Base-by-base conservation (phyloP, 2,329 filamentous ascomycete genomes). In the Fusarium verticillioides region DNA sequence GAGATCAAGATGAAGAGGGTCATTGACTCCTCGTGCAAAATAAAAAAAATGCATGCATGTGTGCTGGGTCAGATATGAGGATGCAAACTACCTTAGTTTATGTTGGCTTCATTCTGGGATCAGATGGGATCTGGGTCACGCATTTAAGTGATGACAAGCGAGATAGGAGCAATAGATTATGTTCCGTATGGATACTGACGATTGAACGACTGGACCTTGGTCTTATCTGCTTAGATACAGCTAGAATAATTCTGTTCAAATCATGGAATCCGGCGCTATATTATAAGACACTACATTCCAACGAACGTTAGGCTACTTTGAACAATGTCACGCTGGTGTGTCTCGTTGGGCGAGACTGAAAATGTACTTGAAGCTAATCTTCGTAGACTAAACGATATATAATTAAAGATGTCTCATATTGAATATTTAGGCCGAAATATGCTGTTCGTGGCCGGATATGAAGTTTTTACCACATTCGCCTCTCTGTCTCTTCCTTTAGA, bases 141-240 rank as follows among this genome's bases (percentile, higher is more conserved):
- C 42, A 63, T 77, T 58, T 63, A 73, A 64, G 60, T 74, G 63
- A 56, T 59, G 61, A 50, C 54, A 62, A 73, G 69, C 60, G 66
- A 70, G 66, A 72, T 73, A 76, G 76, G 74, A 69, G 76, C 71
- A 78, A 77, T 78, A 78, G 69, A 78, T 75, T 69, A 67, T 64
- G 76, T 78, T 77, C 73, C 71, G 60, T 72, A 77, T 78, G 76
- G 75, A 66, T 75, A 75, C 46, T 66, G 42, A 72, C 60, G 60
- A 75, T 34, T 52, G 63, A 26, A 69, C 43, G 60, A 66, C 49
- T 42, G 28, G 42, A 60, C 13, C 47, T 57, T 59, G 26, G 23
- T 47, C 23, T 53, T 36, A 39, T 23, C 28, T n/a, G 30, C 50
- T 37, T 42, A 16, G 15, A 54, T 28, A 40, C 6, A 39, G 28